phyloP scores from a whole-genome alignment of 2,329 filamentous ascomycete species.

The Dendrostoma leiphaemia region DNA sequence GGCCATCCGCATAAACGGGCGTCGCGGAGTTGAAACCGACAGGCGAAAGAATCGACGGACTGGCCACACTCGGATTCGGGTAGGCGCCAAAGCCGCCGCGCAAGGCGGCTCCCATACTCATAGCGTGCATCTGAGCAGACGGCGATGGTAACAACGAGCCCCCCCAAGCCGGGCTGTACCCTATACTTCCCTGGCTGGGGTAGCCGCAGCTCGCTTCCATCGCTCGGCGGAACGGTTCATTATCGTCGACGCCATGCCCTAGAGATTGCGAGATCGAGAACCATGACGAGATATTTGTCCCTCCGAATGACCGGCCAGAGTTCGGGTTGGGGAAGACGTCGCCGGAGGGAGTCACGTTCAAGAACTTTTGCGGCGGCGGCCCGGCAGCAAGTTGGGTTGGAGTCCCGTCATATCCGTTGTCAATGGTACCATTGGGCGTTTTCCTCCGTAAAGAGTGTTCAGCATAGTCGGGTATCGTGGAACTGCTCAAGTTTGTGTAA shows the following conservation, averaged over 20 bases:
- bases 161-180: slow-evolving; percentile 14
- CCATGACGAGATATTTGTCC: slow-evolving; percentile 21
- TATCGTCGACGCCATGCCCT: slow-evolving; percentile 4
- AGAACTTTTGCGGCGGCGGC: slow-evolving; percentile 78
- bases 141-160: slow-evolving; percentile 14
- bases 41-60: slow-evolving; percentile 39
- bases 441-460: slow-evolving; percentile 87
- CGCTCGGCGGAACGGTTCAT: neutral
- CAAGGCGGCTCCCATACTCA: slow-evolving; percentile 6
- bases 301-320: slow-evolving; percentile 16
- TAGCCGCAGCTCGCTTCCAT: slow-evolving; percentile 1
- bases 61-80: slow-evolving; percentile 33
- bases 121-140: slow-evolving; percentile 23
- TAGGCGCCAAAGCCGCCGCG: slow-evolving; percentile 12
- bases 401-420: slow-evolving; percentile 87
- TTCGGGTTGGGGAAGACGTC: slow-evolving; percentile 32
- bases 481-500: slow-evolving; percentile 8
- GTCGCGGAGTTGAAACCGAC: slow-evolving; percentile 33
- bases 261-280: slow-evolving; percentile 19
- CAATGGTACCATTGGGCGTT: slow-evolving; percentile 89
- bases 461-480: slow-evolving; percentile 30
- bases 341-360: slow-evolving; percentile 64
- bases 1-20: slow-evolving; percentile 35
- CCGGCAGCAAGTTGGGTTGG: slow-evolving; percentile 70
- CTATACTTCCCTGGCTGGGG: slow-evolving; percentile 8